Evolutionary conservation across 352 stramenopile genomes (phyloP), one percentile per base, ranked within the genome.

Genomic region (Blastocystis sp.): DNA sequence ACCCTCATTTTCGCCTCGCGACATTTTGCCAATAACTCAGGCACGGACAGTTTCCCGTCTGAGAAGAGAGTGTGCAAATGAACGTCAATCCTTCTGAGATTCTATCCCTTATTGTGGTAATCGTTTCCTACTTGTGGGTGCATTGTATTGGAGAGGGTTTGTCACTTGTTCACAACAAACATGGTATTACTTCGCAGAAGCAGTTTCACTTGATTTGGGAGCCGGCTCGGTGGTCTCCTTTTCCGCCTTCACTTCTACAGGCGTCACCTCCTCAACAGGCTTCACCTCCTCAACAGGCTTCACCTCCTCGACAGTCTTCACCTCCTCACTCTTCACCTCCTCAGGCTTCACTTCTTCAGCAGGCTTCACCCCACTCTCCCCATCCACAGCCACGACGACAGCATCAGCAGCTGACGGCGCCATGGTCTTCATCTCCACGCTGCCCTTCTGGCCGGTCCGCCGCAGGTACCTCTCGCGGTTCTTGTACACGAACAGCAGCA

Each of bases 21-120:
- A 28, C 74, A 84, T 19, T 28, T n/a, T 40, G 5, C 9, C 14
- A 84, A 28, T 2, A 84, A 43, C 2, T 84, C 74, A 21, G 40
- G 10, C 10, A 84, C 74, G 10, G 74, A 34, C 14, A 84, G 74
- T 53, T 67, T 84, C 17, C 74, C 74, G 52, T 84, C 74, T 7
- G 74, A 84, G 45, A 64, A 45, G 48, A 19, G 45, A 10, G 74
- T 84, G 34, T 84, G 74, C 2, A 84, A 41, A 84, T 84, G 74
- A 10, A 67, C 38, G 61, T 84, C 74, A 38, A 84, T 53, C 59
- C 53, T 62, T 11, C 3, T 38, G 4, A 28, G 19, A 28, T 84
- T 77, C 64, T 74, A 19, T 14, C 5, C 48, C 48, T 56, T 56
- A 56, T 17, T 7, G 14, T 17, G 48, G 48, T 17, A 17, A 14